Evolutionary conservation across 495 filamentous ascomycete species (phyloP).

Genomic region (Haplographium delicatum): DNA sequence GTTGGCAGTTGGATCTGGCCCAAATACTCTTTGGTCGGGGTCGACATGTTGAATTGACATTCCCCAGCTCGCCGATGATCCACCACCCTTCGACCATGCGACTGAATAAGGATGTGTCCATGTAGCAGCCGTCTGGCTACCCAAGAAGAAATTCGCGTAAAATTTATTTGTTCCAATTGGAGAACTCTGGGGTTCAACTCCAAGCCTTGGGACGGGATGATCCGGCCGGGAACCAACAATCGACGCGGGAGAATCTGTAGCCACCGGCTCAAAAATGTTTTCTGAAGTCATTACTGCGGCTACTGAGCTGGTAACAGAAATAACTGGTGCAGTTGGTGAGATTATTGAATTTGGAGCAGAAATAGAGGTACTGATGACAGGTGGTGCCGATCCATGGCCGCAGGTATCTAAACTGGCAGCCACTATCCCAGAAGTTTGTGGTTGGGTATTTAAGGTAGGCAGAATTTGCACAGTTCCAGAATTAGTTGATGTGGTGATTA

Average conservation of each 20-base stretch:
- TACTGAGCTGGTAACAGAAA: neutral
- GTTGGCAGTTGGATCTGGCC: slow-evolving; percentile 46
- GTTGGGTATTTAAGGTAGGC: slow-evolving; percentile 12
- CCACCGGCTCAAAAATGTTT: slow-evolving; percentile 55
- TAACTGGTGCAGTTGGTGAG: neutral
- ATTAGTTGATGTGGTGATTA: slow-evolving; percentile 1
- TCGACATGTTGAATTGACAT: slow-evolving; percentile 71
- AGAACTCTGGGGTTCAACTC: slow-evolving; percentile 34
- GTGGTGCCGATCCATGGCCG: slow-evolving; percentile 10
- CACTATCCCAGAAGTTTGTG: slow-evolving; percentile 6
- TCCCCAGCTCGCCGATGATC: slow-evolving; percentile 65
- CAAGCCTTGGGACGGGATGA: slow-evolving; percentile 37
- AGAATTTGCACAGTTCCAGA: slow-evolving; percentile 18
- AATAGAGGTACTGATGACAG: slow-evolving; percentile 19
- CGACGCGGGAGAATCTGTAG: slow-evolving; percentile 50
- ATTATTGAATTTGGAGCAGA: slow-evolving; percentile 17
- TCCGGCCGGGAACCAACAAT: slow-evolving; percentile 44
- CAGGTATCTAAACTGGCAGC: slow-evolving; percentile 4
- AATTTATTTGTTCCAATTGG: slow-evolving; percentile 86
- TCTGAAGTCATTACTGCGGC: slow-evolving; percentile 12
- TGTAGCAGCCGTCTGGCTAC: slow-evolving; percentile 58
- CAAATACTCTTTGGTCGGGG: slow-evolving; percentile 56
- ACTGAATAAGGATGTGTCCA: slow-evolving; percentile 88
- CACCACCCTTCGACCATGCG: slow-evolving; percentile 66
- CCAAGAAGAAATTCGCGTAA: slow-evolving; percentile 84